A percentile compares a stretch with the other conserved stretches of the same genome.
Evolutionary conservation across 345 rosid genomes (phyloP).

Genomic region (Kandelia obovata): DNA sequence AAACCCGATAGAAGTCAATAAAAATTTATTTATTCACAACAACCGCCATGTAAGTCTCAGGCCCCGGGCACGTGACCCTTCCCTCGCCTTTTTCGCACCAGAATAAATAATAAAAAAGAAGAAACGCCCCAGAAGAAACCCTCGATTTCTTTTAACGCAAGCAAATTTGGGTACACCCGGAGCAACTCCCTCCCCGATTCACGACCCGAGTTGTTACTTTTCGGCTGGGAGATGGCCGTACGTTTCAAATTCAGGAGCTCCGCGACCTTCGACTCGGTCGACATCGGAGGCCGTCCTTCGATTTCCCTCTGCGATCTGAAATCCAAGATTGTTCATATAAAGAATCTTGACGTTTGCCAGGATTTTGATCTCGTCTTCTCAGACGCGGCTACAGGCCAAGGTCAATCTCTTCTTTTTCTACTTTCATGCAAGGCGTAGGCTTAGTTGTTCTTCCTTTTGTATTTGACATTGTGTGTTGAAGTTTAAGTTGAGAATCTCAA

Average conservation of each 20-base stretch:
- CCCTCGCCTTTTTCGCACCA: no score
- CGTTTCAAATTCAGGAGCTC: slow-evolving; percentile 45
- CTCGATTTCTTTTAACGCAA: no score
- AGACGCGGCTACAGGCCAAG: slow-evolving; percentile 35
- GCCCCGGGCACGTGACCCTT: no score
- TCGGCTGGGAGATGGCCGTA: slow-evolving; percentile 27
- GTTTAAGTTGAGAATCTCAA: no score
- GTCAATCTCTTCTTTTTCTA: slow-evolving; percentile 12
- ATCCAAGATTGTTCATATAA: slow-evolving; percentile 29
- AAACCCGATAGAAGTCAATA: no score
- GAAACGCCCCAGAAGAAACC: no score
- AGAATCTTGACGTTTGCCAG: slow-evolving; percentile 32
- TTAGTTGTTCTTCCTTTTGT: no score
- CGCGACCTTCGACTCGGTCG: slow-evolving; percentile 30
- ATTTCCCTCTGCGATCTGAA: slow-evolving; percentile 42
- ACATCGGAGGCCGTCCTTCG: slow-evolving; percentile 34
- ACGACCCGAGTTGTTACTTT: not conserved
- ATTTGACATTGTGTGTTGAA: no score
- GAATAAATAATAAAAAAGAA: no score
- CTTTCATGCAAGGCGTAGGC: not conserved
- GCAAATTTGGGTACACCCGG: no score
- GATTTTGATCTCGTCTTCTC: slow-evolving; percentile 39
- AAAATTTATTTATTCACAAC: no score
- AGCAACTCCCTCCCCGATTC: not conserved
- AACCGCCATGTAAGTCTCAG: no score